Evolutionary conservation across 108 stramenopile species (phyloP).

Genomic region (Seminavis robusta): DNA sequence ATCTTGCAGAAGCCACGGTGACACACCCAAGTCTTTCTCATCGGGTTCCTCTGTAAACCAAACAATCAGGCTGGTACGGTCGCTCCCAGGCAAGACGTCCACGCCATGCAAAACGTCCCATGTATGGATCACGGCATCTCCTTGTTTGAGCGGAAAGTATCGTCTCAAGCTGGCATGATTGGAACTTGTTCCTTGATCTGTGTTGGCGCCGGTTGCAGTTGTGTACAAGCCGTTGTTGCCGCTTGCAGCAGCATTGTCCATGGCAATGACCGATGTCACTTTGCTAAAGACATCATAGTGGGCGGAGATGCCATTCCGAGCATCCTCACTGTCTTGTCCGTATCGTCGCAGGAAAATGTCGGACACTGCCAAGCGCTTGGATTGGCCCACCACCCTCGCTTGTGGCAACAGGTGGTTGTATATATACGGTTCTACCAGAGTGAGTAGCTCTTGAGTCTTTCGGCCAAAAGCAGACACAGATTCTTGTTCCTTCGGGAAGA

Average conservation of each 20-base stretch:
- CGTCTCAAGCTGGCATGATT: constrained; percentile 53
- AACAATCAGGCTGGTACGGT: constrained; percentile 69
- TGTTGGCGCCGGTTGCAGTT: not conserved
- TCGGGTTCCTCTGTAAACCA: constrained; percentile 45
- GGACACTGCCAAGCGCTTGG: constrained; percentile 40
- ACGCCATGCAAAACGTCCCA: constrained; percentile 78
- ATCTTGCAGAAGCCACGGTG: constrained; percentile 47
- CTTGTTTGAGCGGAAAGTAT: constrained; percentile 52
- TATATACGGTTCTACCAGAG: constrained; percentile 40
- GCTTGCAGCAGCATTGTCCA: constrained; percentile 59
- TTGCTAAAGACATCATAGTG: constrained; percentile 69
- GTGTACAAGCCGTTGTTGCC: constrained; percentile 66
- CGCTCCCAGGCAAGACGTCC: constrained; percentile 50
- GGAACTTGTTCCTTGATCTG: constrained; percentile 10
- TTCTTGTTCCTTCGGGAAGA: constrained; percentile 13
- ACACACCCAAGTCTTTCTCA: not conserved
- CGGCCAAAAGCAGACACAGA: constrained; percentile 23
- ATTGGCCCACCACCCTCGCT: constrained; percentile 22
- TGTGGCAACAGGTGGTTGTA: constrained; percentile 49
- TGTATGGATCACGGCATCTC: constrained; percentile 69
- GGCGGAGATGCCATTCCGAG: constrained; percentile 50
- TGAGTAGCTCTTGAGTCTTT: constrained; percentile 27
- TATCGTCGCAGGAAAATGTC: constrained; percentile 74
- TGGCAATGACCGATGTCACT: constrained; percentile 60
- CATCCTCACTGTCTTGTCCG: constrained; percentile 31